phyloP scores from a whole-genome alignment of 805 yeast genomes.

The Kluyveromyces lactis region DNA sequence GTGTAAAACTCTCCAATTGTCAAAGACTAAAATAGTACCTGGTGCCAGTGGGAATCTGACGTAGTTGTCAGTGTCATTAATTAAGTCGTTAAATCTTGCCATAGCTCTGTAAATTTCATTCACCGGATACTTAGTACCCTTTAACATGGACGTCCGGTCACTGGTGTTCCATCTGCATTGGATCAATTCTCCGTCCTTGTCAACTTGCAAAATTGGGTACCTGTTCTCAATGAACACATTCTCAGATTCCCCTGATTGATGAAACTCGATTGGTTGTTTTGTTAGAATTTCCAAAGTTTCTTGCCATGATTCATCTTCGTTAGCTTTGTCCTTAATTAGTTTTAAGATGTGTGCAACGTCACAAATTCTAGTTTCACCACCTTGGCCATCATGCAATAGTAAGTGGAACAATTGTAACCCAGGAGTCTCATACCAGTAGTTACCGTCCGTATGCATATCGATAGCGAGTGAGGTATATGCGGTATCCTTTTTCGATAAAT shows the following conservation, averaged over 20 bases:
- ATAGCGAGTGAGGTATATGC: conserved; percentile 65
- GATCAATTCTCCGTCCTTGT: conserved; percentile 39
- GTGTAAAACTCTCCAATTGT: conserved; percentile 68
- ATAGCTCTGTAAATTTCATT: conserved; percentile 49
- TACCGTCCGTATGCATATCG: conserved; percentile 63
- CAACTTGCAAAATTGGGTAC: conserved; percentile 52
- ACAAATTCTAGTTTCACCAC: conserved; percentile 60
- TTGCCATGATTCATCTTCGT: conserved; percentile 30
- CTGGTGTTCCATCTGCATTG: conserved; percentile 68
- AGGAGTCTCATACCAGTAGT: conserved; percentile 68
- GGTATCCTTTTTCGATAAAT: conserved; percentile 57
- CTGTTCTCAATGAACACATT: conserved; percentile 50
- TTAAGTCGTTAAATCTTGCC: conserved; percentile 45
- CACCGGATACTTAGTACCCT: conserved; percentile 34
- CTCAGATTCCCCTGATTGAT: conserved; percentile 63
- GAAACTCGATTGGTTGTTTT: conserved; percentile 50
- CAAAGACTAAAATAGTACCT: conserved; percentile 59
- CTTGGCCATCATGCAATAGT: conserved; percentile 53
- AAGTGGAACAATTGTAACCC: conserved; percentile 64
- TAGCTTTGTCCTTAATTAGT: conserved; percentile 36
- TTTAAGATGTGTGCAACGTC: conserved; percentile 60
- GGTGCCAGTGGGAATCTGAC: conserved; percentile 49
- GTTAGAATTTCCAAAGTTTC: conserved; percentile 38
- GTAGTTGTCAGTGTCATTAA: conserved; percentile 43
- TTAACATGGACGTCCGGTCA: conserved; percentile 56